Conservation (phyloP, 257 asterid species). For the Penstemon barbatus region DNA sequence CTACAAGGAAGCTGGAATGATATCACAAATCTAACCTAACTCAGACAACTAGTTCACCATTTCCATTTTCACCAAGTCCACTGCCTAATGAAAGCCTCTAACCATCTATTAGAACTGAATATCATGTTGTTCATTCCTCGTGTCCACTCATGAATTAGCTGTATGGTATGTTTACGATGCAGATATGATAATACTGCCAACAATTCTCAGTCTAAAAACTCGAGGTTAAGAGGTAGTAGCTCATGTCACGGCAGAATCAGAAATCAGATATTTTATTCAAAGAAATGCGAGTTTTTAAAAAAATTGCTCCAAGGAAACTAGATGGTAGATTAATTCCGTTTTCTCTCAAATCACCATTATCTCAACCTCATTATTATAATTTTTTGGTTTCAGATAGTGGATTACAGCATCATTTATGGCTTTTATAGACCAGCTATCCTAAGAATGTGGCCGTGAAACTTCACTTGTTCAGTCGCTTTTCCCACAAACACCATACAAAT, state of each 20-base stretch:
- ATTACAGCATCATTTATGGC: constrained; percentile 10
- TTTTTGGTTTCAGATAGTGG: neutral
- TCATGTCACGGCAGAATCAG: neutral
- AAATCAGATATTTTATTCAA: neutral
- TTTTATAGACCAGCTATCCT: neutral
- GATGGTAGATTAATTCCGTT: neutral
- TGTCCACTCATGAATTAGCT: neutral
- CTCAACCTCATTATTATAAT: neutral
- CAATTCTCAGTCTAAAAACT: neutral
- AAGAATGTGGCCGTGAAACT: neutral
- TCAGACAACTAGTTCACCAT: too few relatives aligned
- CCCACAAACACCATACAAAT: neutral
- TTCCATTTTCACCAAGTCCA: too few relatives aligned
- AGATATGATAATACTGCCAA: neutral
- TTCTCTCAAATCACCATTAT: constrained; percentile 6
- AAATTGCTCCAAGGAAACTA: constrained; percentile 4
- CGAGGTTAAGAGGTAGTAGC: neutral
- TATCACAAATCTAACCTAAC: too few relatives aligned
- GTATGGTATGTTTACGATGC: neutral
- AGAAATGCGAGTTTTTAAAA: neutral
- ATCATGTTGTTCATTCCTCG: neutral
- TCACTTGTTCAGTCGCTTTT: neutral
- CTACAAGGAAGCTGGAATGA: too few relatives aligned
- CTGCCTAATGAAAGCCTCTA: neutral
- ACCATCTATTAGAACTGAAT: neutral